A percentile compares a stretch with the other conserved stretches of the same genome.
These are phyloP conservation scores for Trichoderma guizhouense DNA, from an alignment of 2,329 filamentous ascomycete genomes.

Conservation along the genomic window DNA sequence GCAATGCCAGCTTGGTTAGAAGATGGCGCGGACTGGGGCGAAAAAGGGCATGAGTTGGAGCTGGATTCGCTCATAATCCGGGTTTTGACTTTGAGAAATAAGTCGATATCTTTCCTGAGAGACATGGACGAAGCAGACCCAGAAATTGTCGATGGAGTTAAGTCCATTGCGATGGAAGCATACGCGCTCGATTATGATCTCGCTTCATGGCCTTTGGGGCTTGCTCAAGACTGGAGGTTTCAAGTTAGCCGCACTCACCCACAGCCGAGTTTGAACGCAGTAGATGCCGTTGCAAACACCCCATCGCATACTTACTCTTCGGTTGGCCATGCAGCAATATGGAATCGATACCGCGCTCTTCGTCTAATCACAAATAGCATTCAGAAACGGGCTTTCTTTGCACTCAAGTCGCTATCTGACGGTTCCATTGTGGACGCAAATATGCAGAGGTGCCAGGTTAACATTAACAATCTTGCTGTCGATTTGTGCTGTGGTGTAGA, in stretches of 20 bases:
- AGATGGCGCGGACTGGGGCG: not conserved
- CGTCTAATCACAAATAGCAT: not conserved
- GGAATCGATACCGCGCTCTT: not conserved
- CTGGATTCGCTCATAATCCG: not conserved
- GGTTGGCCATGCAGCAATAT: not conserved
- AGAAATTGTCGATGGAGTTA: not conserved
- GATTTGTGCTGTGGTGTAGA: not conserved
- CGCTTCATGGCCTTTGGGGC: not conserved
- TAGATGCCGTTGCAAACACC: not conserved
- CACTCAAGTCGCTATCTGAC: not conserved
- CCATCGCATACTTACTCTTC: not conserved
- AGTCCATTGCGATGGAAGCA: not conserved
- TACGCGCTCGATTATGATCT: not conserved
- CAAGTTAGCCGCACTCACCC: not conserved
- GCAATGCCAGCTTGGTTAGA: not conserved
- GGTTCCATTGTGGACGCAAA: not conserved
- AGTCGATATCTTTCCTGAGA: not conserved
- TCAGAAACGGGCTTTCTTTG: not conserved
- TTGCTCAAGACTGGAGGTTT: not conserved
- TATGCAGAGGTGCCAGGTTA: not conserved
- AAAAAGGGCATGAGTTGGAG: not conserved
- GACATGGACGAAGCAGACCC: not conserved
- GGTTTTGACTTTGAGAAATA: not conserved
- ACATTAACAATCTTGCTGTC: not conserved
- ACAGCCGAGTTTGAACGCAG: not conserved